A percentile compares a stretch with the other conserved stretches of the same genome.
Conservation (phyloP, 2,329 filamentous ascomycete species). For the Fusarium denticulatum region DNA sequence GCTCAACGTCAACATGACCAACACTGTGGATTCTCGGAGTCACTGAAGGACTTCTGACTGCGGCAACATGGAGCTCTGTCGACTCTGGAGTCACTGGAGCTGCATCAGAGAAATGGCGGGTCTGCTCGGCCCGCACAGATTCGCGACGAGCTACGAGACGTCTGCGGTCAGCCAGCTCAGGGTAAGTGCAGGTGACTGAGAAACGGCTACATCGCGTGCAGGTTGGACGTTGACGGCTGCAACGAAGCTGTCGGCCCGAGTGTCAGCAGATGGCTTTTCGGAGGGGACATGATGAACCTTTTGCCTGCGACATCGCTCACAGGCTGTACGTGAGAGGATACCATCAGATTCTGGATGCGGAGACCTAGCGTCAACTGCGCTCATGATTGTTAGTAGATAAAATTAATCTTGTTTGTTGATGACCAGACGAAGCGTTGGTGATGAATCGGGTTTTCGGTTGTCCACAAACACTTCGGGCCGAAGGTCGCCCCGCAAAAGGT, state of each 20-base stretch:
- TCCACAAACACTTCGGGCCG: not conserved
- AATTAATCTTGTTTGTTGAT: not conserved
- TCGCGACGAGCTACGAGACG: not conserved
- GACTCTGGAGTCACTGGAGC: not conserved
- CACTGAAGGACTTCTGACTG: not conserved
- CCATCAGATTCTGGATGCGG: not conserved
- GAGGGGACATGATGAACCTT: not conserved
- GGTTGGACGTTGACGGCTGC: not conserved
- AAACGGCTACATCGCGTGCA: not conserved
- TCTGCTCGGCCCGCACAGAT: not conserved
- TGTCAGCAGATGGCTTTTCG: not conserved
- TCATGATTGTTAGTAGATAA: not conserved
- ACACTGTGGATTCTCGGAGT: not conserved
- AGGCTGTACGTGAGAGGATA: not conserved
- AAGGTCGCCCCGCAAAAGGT: not conserved
- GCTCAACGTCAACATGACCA: accelerated
- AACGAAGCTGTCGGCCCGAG: not conserved
- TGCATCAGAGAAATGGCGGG: too few relatives aligned
- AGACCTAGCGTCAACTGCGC: not conserved
- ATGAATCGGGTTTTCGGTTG: not conserved
- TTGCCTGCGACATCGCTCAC: not conserved
- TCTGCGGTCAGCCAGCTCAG: not conserved
- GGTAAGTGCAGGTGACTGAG: not conserved
- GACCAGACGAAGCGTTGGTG: not conserved
- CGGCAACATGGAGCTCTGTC: not conserved